A percentile compares a stretch with the other conserved stretches of the same genome.
Conservation (phyloP, 73 alveolate genomes). For the Blepharisma stoltei region DNA sequence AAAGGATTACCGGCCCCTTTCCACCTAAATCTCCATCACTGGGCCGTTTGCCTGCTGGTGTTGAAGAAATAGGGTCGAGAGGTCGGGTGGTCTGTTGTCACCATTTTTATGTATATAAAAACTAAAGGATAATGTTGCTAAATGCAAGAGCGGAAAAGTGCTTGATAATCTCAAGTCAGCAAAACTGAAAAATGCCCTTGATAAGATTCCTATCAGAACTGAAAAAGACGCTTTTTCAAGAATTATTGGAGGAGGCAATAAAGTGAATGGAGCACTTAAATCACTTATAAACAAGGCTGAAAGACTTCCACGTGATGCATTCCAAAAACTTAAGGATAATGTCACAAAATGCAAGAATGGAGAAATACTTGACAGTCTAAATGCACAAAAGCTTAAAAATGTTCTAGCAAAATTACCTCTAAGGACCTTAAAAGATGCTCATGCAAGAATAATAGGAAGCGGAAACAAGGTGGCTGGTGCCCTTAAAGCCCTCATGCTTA, state of each 20-base stretch:
- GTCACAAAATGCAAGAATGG: slow-evolving; percentile 2
- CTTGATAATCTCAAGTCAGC: slow-evolving; percentile 4
- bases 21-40: no score
- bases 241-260: neutral
- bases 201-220: neutral
- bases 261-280: slow-evolving; percentile 18
- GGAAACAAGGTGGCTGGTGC: slow-evolving; percentile 26
- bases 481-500: neutral
- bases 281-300: neutral
- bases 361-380: neutral
- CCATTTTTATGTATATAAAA: no score
- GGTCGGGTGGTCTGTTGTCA: no score
- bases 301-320: neutral
- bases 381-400: neutral
- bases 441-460: neutral
- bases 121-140: neutral
- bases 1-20: no score
- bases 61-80: no score
- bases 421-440: slow-evolving; percentile 20
- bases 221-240: neutral
- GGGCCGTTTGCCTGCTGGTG: no score
- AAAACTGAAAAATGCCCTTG: neutral
- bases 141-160: neutral
- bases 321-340: neutral
- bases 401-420: neutral